phyloP scores from a whole-genome alignment of 495 filamentous ascomycete genomes.

The Daldinia caldariorum region DNA sequence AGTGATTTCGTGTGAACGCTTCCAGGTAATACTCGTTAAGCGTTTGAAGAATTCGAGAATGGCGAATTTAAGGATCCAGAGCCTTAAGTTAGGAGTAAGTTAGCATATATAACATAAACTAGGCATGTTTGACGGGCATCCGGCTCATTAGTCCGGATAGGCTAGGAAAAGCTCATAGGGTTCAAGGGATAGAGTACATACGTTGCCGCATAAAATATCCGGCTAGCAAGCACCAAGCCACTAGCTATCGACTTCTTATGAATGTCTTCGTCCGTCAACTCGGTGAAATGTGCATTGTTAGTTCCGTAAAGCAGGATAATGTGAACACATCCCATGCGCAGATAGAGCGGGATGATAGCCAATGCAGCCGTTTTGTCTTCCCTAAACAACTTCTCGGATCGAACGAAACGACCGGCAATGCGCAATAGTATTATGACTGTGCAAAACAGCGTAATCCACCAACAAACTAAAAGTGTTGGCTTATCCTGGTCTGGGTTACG shows the following conservation, averaged over 20 bases:
- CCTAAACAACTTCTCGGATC: slow-evolving; percentile 80
- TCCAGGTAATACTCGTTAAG: slow-evolving; percentile 73
- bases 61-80: slow-evolving; percentile 92
- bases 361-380: slow-evolving; percentile 89
- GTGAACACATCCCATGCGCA: slow-evolving; percentile 88
- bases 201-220: slow-evolving; percentile 76
- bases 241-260: slow-evolving; percentile 67
- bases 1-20: slow-evolving; percentile 71
- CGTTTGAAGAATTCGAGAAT: slow-evolving; percentile 91
- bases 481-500: slow-evolving; percentile 68
- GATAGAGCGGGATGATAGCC: slow-evolving; percentile 79
- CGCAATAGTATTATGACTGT: slow-evolving; percentile 81
- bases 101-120: slow-evolving; percentile 26
- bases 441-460: slow-evolving; percentile 91
- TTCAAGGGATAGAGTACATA: slow-evolving; percentile 52
- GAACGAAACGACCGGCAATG: slow-evolving; percentile 78
- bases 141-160: background rate
- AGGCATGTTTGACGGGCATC: background rate
- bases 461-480: slow-evolving; percentile 86
- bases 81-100: slow-evolving; percentile 57
- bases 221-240: slow-evolving; percentile 69
- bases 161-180: background rate
- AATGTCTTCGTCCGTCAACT: slow-evolving; percentile 59
- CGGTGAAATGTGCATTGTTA: slow-evolving; percentile 73
- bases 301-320: slow-evolving; percentile 85